These are phyloP conservation scores for Kurtzmaniella cleridarum DNA, from an alignment of 805 yeast genomes.

Conservation along the genomic window DNA sequence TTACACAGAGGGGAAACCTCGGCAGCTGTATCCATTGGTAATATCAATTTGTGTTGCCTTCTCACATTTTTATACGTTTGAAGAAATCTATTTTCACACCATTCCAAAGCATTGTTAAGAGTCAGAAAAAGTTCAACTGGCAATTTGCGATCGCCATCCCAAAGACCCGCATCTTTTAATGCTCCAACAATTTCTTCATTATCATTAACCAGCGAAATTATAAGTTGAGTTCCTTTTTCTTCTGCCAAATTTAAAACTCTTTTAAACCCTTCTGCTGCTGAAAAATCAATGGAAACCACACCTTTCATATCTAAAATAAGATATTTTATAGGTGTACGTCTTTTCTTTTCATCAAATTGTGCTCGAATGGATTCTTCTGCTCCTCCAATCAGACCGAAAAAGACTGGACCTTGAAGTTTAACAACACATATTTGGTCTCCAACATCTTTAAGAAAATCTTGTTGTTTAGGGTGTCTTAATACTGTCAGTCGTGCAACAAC, in stretches of 20 bases:
- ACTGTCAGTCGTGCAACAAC: conserved; percentile 88
- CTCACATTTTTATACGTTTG: conserved; percentile 46
- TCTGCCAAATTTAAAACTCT: conserved; percentile 74
- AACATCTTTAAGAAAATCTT: conserved; percentile 74
- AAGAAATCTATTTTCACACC: conserved; percentile 93
- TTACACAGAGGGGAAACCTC: not conserved
- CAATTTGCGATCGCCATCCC: conserved; percentile 41
- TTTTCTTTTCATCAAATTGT: conserved; percentile 50
- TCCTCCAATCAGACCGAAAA: conserved; percentile 93
- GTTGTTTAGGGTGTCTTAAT: conserved; percentile 83
- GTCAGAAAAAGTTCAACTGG: conserved; percentile 63
- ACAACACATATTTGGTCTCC: conserved; percentile 88
- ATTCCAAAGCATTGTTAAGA: conserved; percentile 84
- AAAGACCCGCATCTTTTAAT: conserved; percentile 76
- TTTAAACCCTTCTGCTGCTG: conserved; percentile 94
- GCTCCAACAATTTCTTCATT: conserved; percentile 64
- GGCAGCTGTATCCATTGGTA: conserved; percentile 2
- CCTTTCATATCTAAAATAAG: conserved; percentile 80
- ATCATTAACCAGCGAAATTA: conserved; percentile 72
- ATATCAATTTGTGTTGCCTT: conserved; percentile 13
- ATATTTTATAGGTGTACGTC: conserved; percentile 63
- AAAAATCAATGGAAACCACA: conserved; percentile 79
- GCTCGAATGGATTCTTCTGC: conserved; percentile 72
- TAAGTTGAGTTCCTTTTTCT: conserved; percentile 62
- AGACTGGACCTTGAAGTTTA: conserved; percentile 81